Base-by-base conservation (phyloP, 805 yeast species). In the Wickerhamiella nectarea region DNA sequence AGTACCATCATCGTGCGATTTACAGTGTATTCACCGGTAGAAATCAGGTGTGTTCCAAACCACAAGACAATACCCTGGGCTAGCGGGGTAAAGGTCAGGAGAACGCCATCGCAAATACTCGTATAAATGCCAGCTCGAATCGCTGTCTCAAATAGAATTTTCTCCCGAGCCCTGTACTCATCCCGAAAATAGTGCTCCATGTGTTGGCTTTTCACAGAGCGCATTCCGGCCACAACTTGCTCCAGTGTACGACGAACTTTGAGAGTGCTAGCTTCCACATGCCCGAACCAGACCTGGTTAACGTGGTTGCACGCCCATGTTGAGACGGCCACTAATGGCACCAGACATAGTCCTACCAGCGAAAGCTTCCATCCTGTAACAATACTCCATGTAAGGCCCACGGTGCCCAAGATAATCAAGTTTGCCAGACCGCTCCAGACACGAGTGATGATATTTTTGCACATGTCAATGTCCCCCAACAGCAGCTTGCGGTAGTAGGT, bases 321-420 rank as follows among this genome's bases (percentile, higher is more conserved):
- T 1, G 75, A 54, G 0, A 72, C 20, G 0, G 73, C 52, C 41
- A 82, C 75, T 10, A 76, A 49, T 0, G 95, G 93, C 11, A 81
- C 69, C 58, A 86, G 67, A 0, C 94, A 70, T 9, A 87, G 53
- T 1, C 94, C 93, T 1, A 84, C 91, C 8, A 89, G 62, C 1
- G 95, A 74, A 34, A 91, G 63, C 53, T 79, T 81, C 97, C 97
- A 91, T 0, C 95, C 95, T 9, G 69, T 57, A 0, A 68, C 69
- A 1, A 85, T 48, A 0, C 95, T 76, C 96, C 96, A 91, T 6
- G 75, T 63, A 4, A 78, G 48, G 3, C 95, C 93, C 21, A 76
- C 60, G 0, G 65, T 31, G 0, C 80, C 63, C 38, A 85, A 67
- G 0, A 75, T 63, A 2, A 72, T 40, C 33, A 82, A 68, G 9